Base-by-base conservation (phyloP, 331 rosid species). In the Dryas integrifolia region DNA sequence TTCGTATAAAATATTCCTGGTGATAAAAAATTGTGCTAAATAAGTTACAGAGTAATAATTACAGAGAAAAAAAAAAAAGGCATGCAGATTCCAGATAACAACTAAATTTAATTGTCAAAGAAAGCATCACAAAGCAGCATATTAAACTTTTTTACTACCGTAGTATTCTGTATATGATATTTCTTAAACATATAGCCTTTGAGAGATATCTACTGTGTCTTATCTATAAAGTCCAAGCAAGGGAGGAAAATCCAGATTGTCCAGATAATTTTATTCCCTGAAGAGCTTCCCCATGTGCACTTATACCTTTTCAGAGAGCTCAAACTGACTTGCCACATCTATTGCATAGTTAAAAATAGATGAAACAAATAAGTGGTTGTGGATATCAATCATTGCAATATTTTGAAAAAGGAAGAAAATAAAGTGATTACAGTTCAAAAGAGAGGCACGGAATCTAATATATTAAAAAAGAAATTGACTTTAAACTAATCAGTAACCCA, bases 1-100 rank as follows among this genome's bases (percentile, higher is more conserved):
- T 92, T 79, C 43, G 85, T 60, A 92, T 68, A 79, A 58, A 73
- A 84, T 92, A 87, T 73, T 92, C 98, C 98, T 92, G 90, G 46
- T 18, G 56, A 72, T 39, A 56, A 44, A 10, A 50, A 26, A 63
- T 40, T 16, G 68, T 35, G 30, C n/a, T 3, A 30, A 35, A 68
- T 75, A 52, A 61, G 18, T 16, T 57, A 57, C 30, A 51, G 61
- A 59, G 14, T 63, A 64, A 35, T 9, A 38, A 64, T 35, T 21
- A 39, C 8, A 56, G 12, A 9, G 24, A 24, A n/a, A 69, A 48
- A 59, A 35, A 67, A 76, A 59, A 9, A 21, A 26, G 8, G 72
- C 45, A 65, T 55, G 68, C 44, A 62, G 60, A 50, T 38, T 5
- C 49, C 51, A 60, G 7, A 69, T 40, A 65, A 60, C 52, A 78